Evolutionary conservation across 306 rosid genomes (phyloP), one percentile per base, ranked within the genome.

Genomic region (Elaeagnus macrophylla): DNA sequence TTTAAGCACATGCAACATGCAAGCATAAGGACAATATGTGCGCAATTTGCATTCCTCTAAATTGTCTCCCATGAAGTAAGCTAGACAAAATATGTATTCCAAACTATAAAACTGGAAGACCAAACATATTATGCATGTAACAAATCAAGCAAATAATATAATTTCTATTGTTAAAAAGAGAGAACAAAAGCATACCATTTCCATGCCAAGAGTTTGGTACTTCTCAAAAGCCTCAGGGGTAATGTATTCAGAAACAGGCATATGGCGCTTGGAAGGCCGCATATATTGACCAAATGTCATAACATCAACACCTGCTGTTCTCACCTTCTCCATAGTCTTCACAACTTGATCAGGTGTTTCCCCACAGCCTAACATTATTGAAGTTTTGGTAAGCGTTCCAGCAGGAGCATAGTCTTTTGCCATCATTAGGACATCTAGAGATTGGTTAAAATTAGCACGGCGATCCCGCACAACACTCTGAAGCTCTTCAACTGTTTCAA

Each of bases 211-310:
- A 58, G 70, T 68, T 46, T 67, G 89, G 75, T 93, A 93, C 75
- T 70, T 77, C 63, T 84, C 83, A 65, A 93, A 93, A 61, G 99
- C 96, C 75, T 87, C 89, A 5, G 99, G 99, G 13, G 96, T 93
- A 60, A 93, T 75, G 72, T 87, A 93, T 65, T 93, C 99, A 57
- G 79, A 80, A 40, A 93, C 99, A 14, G 94, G 95, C 99, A 93
- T 93, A 57, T 87, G 99, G 57, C 99, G 99, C 76, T 93, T 93
- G 39, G 99, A 87, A 49, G 99, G 96, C 72, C 99, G 85, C 99
- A 93, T 93, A 54, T 93, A 87, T 58, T 87, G 96, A 61, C 99
- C 99, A 67, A 93, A 93, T 48, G 99, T 93, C 85, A 93, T 87
- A 67, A 93, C 99, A 37, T 87, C 99, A 62, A 93, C 95, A 60